Evolutionary conservation across 2,329 filamentous ascomycete genomes (phyloP), one percentile per base, ranked within the genome.

Genomic region (Cryphonectria radicalis): DNA sequence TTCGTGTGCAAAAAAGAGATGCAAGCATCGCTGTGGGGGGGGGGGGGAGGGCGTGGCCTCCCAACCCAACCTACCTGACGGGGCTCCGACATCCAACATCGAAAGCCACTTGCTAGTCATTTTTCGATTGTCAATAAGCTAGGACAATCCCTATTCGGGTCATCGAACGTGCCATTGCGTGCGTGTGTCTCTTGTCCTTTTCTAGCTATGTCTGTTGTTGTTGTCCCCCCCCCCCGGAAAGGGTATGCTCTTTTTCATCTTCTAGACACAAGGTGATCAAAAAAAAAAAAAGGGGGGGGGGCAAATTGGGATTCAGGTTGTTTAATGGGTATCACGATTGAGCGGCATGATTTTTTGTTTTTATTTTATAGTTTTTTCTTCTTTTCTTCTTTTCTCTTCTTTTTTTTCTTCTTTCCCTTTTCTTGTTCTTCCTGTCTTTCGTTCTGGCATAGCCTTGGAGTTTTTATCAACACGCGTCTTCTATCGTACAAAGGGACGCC

Each of bases 381-480:
- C 14, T 46, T 46, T 46, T 46, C 4, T 4, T 46, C 50, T 8
- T 50, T n/a, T 28, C 28, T 28, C 50, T 25, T 19, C 13, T 8
- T 60, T 40, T 62, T 7, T 2, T 19, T 14, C 11, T 22, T 1
- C 40, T n/a, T n/a, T 22, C 1, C 40, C 13, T 40, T 3, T 40
- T 13, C 10, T 13, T 40, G 37, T 40, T 11, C 10, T 40, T 40
- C 37, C 8, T 37, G 8, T 62, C 28, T 62, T 62, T 62, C 32
- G 59, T 62, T 62, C 37, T 22, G 32, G 59, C 59, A 62, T 62
- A 62, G 59, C 59, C 35, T 22, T 40, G 59, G 59, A 62, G 59
- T 62, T 35, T 35, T 62, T 22, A 40, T 40, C 17, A 62, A 11
- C 3, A 3, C 28, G 25, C 28, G 53, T 17, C 53, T 57, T 57